Conservation (phyloP, 1,284 basidiomycete genomes). For the Moesziomyces sp. region DNA sequence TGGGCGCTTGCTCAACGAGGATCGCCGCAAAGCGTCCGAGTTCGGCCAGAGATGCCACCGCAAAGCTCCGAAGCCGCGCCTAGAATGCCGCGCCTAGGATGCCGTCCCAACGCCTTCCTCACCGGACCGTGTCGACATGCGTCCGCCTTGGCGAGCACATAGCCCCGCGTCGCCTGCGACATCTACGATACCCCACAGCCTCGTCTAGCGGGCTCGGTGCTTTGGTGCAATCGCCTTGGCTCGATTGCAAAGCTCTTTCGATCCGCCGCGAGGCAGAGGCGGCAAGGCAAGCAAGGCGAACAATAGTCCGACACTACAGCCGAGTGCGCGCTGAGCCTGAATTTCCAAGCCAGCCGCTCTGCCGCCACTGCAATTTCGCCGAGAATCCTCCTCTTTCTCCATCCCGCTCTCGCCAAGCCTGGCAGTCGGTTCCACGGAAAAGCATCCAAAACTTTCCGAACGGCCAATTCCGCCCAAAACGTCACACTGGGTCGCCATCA, state of each 20-base stretch:
- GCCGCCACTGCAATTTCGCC: constrained; percentile 5
- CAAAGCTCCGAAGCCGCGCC: constrained; percentile 11
- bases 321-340: neutral
- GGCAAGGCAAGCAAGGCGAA: no score
- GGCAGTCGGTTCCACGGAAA: neutral
- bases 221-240: neutral
- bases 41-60: constrained; percentile 15
- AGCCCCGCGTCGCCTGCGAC: no score
- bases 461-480: constrained; percentile 17
- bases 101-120: neutral
- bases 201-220: neutral
- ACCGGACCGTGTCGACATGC: constrained; percentile 8
- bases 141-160: neutral
- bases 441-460: constrained; percentile 22
- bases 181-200: no score
- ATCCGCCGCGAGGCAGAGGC: no score
- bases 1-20: neutral
- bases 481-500: neutral
- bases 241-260: constrained; percentile 3
- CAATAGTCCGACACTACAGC: no score
- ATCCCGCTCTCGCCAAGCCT: neutral
- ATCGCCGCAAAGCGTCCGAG: constrained; percentile 25
- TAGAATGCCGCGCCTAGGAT: neutral
- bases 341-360: neutral
- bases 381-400: constrained; percentile 12